Base-by-base conservation (phyloP, 2,329 filamentous ascomycete species). In the Zymoseptoria passerinii region DNA sequence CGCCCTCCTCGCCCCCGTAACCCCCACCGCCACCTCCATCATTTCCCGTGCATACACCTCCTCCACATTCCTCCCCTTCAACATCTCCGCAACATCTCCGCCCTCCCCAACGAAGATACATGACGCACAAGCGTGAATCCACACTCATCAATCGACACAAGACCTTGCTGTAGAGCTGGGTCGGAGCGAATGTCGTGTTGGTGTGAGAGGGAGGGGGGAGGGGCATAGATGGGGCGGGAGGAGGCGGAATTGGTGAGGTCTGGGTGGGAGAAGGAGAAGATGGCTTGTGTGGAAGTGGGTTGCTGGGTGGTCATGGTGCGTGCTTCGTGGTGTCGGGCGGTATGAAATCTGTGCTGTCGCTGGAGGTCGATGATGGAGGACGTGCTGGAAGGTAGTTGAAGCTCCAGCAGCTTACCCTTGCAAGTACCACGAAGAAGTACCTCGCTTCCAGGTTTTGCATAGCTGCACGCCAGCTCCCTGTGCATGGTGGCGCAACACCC, bases 241-340 rank as follows among this genome's bases (percentile, higher is more conserved):
- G 58, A 28, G 5, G 62, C 62, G 4, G 58, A 51, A 3, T 57
- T 23, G 2, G 62, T 58, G 13, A 64, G 48, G 49, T 64, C 62
- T 8, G 62, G 60, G 19, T 64, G 60, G n/a, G 59, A 56, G 52
- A 62, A 64, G 50, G 60, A 60, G 13, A 64, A 59, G 18, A 56
- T 59, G 18, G 56, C 59, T 16, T 48, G 50, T 2, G 28, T 2
- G 7, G 13, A 10, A 2, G 3, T 35, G 3, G 2, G 28, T 8
- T 35, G 8, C 28, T 9, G 8, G 29, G 9, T 13, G 29, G 29
- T 5, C 35, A 40, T 40, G 27, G 8, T 20, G 8, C 29, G 35
- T 16, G 50, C 1, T 23, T 28, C 19, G 4, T 10, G 6, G 19
- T 4, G 19, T 20, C 2, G 13, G 9, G 19, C 23, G 49, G 20